Evolutionary conservation across 129 eudicot species (phyloP).

Genomic region (Kitagawia praeruptora): DNA sequence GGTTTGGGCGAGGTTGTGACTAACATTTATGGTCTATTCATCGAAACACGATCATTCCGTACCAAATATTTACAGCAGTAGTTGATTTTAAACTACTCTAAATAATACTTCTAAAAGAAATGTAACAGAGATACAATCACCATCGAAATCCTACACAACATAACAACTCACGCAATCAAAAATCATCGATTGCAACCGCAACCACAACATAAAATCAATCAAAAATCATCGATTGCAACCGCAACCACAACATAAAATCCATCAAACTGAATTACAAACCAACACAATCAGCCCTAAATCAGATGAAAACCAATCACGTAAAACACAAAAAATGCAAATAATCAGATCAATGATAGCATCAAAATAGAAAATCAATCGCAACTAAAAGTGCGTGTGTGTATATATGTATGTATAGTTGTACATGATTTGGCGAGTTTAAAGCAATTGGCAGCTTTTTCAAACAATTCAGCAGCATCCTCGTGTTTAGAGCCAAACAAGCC

Average conservation of each 20-base stretch:
- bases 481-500: slow-evolving; percentile 63
- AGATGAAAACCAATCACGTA: not conserved
- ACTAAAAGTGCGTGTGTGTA: not conserved
- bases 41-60: not conserved
- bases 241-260: not conserved
- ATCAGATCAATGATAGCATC: not conserved
- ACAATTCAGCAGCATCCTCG: slow-evolving; percentile 87
- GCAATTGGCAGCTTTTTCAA: slow-evolving; percentile 74
- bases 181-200: not conserved
- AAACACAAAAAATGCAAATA: not conserved
- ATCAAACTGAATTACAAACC: not conserved
- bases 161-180: not conserved
- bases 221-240: not conserved
- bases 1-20: no score
- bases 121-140: not conserved
- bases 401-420: no score
- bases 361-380: not conserved
- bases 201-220: not conserved
- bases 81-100: no score
- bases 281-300: not conserved
- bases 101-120: no score
- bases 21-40: no score
- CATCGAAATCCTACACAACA: not conserved
- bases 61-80: not conserved
- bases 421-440: slow-evolving; percentile 88